Conservation (phyloP, 2,329 filamentous ascomycete genomes). For the Allantophomopsis lycopodina region DNA sequence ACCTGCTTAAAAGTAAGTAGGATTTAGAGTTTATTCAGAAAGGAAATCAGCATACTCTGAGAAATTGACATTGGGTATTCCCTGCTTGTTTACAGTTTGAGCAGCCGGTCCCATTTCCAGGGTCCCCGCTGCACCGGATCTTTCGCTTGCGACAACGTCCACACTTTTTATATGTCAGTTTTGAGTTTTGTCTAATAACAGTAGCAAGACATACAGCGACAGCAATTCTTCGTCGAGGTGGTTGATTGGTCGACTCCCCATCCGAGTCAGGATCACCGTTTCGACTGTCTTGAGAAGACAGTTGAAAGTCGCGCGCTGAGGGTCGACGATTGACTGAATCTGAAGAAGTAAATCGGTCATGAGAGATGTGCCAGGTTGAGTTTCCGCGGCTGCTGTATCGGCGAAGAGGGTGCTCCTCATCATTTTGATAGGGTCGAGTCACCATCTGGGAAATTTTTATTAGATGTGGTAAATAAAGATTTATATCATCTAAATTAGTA, state of each 20-base stretch:
- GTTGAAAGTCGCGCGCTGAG: constrained; percentile 7
- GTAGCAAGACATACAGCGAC: constrained; percentile 28
- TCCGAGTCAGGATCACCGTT: constrained; percentile 9
- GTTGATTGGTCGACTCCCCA: constrained; percentile 9
- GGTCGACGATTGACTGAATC: constrained; percentile 3
- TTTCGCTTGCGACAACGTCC: constrained; percentile 83
- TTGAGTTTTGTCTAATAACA: neutral
- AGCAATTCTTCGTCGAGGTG: constrained; percentile 29
- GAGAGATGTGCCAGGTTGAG: constrained; percentile 10
- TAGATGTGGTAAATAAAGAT: too few relatives aligned
- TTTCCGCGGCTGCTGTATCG: constrained; percentile 1
- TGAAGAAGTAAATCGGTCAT: constrained; percentile 12
- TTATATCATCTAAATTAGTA: too few relatives aligned
- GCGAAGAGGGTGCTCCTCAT: constrained; percentile 1
- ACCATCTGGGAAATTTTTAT: neutral
- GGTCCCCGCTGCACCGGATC: constrained; percentile 85
- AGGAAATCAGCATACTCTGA: constrained; percentile 45
- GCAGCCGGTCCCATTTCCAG: constrained; percentile 64
- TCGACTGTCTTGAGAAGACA: constrained; percentile 8
- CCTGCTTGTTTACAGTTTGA: constrained; percentile 69
- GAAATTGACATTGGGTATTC: constrained; percentile 59
- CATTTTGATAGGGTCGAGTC: neutral
- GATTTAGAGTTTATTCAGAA: neutral
- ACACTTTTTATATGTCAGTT: constrained; percentile 42
- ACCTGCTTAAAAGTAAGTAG: neutral